These are phyloP conservation scores for Lepidium didymum DNA, from an alignment of 345 rosid genomes.

Conservation along the genomic window DNA sequence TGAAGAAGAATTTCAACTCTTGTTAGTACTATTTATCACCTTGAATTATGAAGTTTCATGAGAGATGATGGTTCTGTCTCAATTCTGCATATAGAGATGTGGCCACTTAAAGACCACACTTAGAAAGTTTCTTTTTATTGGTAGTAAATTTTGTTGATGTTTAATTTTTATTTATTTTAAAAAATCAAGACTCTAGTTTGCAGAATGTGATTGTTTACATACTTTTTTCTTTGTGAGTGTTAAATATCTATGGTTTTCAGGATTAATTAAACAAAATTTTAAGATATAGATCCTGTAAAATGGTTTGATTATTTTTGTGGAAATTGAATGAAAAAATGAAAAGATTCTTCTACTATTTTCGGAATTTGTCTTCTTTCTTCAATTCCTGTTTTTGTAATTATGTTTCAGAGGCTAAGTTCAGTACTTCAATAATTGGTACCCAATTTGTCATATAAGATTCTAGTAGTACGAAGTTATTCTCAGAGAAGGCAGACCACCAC, in stretches of 20 bases:
- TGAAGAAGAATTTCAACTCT: neutral
- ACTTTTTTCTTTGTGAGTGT: neutral
- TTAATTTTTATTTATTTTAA: too few species aligned
- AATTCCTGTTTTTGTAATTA: neutral
- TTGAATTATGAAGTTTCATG: neutral
- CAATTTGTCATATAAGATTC: constrained; percentile 25
- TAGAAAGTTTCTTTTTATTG: neutral
- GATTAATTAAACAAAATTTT: neutral
- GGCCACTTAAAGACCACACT: neutral
- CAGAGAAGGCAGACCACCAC: constrained; percentile 3
- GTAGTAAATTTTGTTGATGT: neutral
- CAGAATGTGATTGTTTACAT: neutral
- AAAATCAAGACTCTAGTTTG: neutral
- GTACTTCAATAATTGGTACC: constrained; percentile 28
- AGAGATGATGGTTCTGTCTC: neutral
- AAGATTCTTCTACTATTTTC: constrained; percentile 21
- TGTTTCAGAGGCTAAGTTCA: constrained; percentile 27
- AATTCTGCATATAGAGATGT: neutral
- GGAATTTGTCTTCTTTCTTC: constrained; percentile 4
- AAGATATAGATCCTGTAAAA: neutral
- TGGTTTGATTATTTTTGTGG: neutral
- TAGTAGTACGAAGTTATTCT: constrained; percentile 22
- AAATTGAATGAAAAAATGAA: neutral
- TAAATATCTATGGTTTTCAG: neutral
- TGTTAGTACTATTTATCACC: constrained; percentile 1